Base-by-base conservation (phyloP, 495 filamentous ascomycete species). In the Talaromyces thailandensis region DNA sequence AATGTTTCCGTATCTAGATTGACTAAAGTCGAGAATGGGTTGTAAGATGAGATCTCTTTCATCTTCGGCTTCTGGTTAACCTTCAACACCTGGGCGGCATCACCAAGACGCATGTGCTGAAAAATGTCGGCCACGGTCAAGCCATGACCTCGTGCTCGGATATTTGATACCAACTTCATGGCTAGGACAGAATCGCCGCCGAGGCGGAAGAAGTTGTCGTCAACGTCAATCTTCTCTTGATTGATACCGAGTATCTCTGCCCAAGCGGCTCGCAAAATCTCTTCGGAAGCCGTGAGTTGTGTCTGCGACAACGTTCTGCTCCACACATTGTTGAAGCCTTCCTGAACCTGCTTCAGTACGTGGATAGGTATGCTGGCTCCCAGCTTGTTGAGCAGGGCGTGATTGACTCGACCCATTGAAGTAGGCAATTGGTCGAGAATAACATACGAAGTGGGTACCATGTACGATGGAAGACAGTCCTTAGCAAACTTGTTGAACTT, bases 61-160 rank as follows among this genome's bases (percentile, higher is more conserved):
- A 14, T 59, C 50, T 63, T 62, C 3, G 62, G 63, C 18, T 51
- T 58, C 25, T 70, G 67, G 28, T 64, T 67, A 1, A 73, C 63
- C 56, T 70, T 73, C 66, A 75, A 40, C 7, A 65, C 64, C 29
- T 64, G 69, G 6, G 75, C 75, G 0, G 71, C 71, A 65, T 78
- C 74, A 25, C 70, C 66, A 11, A 78, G 69, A 23, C 72, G 73
- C 73, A 76, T 76, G 66, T 76, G 65, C 51, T 75, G 74, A 66
- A 88, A 86, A 55, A 79, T 73, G 50, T 75, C 71, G 1, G 77
- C 74, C 11, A 79, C 75, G 1, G 69, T 69, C 57, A 80, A 52
- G 3, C 32, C 58, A 52, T 78, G 70, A 4, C 74, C 74, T 28
- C 73, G 64, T 1, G 58, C 61, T 21, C 75, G 73, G 18, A 76